phyloP scores from a whole-genome alignment of 441 rosid species.

The Jatropha multifida region DNA sequence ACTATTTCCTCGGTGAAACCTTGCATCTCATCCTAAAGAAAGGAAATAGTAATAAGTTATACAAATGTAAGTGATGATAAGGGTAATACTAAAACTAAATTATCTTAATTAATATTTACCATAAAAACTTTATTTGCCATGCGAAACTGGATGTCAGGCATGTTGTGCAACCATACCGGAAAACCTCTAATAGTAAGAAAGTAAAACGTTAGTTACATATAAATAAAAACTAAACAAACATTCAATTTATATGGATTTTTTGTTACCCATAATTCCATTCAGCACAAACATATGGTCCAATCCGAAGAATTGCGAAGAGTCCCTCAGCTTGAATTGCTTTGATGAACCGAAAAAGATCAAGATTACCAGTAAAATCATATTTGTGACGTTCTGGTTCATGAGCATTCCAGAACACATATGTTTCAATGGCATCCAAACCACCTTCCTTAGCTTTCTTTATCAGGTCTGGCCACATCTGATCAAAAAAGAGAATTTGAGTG shows the following conservation, averaged over 20 bases:
- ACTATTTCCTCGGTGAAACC: conserved; percentile 50
- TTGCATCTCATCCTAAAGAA: conserved; percentile 41
- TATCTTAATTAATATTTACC: conserved; percentile 1
- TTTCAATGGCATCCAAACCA: conserved; percentile 73
- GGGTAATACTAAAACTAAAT: no score
- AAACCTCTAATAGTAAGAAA: conserved; percentile 50
- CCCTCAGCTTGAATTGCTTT: conserved; percentile 39
- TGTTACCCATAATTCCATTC: conserved; percentile 77
- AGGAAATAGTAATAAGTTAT: conserved; percentile 19
- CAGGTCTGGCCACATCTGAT: conserved; percentile 74
- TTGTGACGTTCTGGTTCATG: conserved; percentile 71
- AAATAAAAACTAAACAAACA: not conserved
- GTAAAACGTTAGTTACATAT: not conserved
- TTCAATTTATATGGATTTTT: not conserved
- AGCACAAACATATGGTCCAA: conserved; percentile 69
- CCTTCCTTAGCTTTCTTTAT: conserved; percentile 72
- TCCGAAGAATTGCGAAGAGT: conserved; percentile 48
- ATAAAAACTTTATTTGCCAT: conserved; percentile 65
- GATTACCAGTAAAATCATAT: conserved; percentile 40
- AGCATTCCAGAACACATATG: conserved; percentile 78
- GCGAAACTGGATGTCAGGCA: conserved; percentile 70
- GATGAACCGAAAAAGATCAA: conserved; percentile 43
- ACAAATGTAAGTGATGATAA: no score
- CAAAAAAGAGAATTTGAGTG: not conserved
- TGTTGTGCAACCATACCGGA: conserved; percentile 79